phyloP scores from a whole-genome alignment of 129 eudicot genomes.

The Lonicera japonica region DNA sequence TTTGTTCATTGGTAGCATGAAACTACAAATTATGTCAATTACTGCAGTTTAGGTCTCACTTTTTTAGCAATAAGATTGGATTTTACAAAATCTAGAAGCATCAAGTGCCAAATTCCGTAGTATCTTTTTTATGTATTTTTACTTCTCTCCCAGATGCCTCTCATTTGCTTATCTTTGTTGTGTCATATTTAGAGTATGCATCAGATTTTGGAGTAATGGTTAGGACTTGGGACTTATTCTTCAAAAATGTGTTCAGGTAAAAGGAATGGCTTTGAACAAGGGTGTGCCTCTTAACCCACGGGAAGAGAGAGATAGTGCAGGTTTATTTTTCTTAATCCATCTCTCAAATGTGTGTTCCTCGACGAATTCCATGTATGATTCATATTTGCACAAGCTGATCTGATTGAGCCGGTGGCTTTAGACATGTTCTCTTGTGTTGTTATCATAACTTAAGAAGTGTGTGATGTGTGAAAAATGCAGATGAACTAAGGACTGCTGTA shows the following conservation, averaged over 20 bases:
- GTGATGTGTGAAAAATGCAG: slow-evolving; percentile 28
- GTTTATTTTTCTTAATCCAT: slow-evolving; percentile 22
- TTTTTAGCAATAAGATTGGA: not conserved
- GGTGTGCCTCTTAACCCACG: slow-evolving; percentile 53
- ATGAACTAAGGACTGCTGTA: slow-evolving; percentile 80
- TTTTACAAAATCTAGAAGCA: not conserved
- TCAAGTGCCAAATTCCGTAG: not conserved
- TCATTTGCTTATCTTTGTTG: not conserved
- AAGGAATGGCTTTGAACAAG: slow-evolving; percentile 95
- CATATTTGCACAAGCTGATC: not conserved
- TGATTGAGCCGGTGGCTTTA: not conserved
- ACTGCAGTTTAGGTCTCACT: too few relatives aligned
- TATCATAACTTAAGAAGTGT: not conserved
- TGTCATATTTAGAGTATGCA: not conserved
- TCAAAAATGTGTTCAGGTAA: slow-evolving; percentile 44
- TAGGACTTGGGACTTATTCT: not conserved
- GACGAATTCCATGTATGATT: not conserved
- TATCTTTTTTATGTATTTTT: not conserved
- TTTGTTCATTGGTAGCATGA: too few relatives aligned
- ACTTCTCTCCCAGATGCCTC: not conserved
- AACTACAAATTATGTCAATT: too few relatives aligned
- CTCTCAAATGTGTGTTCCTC: slow-evolving; percentile 4
- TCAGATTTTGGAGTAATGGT: not conserved
- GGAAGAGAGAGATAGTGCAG: slow-evolving; percentile 84
- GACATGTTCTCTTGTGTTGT: not conserved